phyloP scores from a whole-genome alignment of 1,139 yeast species.

The Neolecta irregularis region DNA sequence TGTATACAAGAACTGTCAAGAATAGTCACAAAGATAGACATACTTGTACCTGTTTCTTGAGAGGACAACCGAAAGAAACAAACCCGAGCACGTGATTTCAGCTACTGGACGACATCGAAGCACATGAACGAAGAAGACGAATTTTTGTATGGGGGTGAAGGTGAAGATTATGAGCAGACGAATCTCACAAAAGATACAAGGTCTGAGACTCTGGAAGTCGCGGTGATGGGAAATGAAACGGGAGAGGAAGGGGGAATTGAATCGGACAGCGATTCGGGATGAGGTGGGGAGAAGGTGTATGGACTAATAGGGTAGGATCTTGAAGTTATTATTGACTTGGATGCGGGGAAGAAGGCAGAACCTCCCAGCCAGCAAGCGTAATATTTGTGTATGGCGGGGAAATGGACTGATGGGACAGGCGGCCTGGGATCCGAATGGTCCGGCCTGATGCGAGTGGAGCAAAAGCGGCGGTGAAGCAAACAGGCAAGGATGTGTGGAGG shows the following conservation, averaged over 20 bases:
- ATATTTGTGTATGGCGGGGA: conserved; percentile 13
- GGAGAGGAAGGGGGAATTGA: conserved; percentile 20
- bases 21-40: too few relatives aligned
- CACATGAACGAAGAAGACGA: too few relatives aligned
- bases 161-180: too few relatives aligned
- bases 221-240: conserved; percentile 4
- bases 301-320: conserved; percentile 35
- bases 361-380: conserved; percentile 23
- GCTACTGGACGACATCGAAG: too few relatives aligned
- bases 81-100: too few relatives aligned
- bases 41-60: too few relatives aligned
- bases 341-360: conserved; percentile 24
- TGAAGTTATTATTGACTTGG: conserved; percentile 46
- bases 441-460: background rate
- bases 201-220: too few relatives aligned
- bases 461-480: background rate
- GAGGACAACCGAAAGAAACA: too few relatives aligned
- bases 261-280: conserved; percentile 19
- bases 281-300: conserved; percentile 18
- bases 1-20: too few relatives aligned
- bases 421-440: conserved; percentile 4
- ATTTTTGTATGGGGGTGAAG: too few relatives aligned
- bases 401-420: conserved; percentile 16
- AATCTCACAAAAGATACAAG: too few relatives aligned
- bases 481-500: conserved; percentile 4